Base-by-base conservation (phyloP, 2,329 filamentous ascomycete genomes). In the Colletotrichum salicis region DNA sequence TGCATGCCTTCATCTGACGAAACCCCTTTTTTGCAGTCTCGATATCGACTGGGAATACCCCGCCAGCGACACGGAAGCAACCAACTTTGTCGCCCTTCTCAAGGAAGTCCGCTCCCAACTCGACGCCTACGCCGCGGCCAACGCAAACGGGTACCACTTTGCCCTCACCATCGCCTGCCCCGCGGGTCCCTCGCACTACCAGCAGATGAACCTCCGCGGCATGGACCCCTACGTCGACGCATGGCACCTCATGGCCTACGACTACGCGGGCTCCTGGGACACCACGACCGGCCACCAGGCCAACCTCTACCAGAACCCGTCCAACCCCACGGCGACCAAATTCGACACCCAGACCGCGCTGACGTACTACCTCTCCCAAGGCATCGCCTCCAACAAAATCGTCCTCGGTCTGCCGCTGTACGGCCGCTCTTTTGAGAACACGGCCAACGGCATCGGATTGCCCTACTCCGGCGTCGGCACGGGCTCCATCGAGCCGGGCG, bases 371-470 rank as follows among this genome's bases (percentile, higher is more conserved):
- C 81, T 89, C 12, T 77, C 83, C 4, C 83, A 86, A 13, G 90
- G 90, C 10, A 86, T 96, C 10, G 76, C 86, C 0, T 74, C 89
- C 0, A 78, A 82, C 61, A 96, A 95, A 81, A 89, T 97, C 62
- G 87, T 93, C 7, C 81, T 96, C 37, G 94, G 94, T 1, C 88
- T 96, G 83, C 93, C 94, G 0, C 85, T 96, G 1, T 96, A 96
- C 78, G 94, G 94, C 1, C 91, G 93, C n/a, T 87, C 91, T 0
- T 96, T 96, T 77, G 83, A 86, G 62, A 84, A 88, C 56, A 96
- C 94, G 0, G 81, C 37, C 37, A 41, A 85, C 5, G 93, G 93
- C 0, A 85, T 92, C 0, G 94, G 93, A 1, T 82, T 86, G 74
- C 77, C 87, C 0, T 96, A 87, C 81, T 84, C 77, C 5, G 92